phyloP scores from a whole-genome alignment of 108 stramenopile species.

The Nitzschia putrida region DNA sequence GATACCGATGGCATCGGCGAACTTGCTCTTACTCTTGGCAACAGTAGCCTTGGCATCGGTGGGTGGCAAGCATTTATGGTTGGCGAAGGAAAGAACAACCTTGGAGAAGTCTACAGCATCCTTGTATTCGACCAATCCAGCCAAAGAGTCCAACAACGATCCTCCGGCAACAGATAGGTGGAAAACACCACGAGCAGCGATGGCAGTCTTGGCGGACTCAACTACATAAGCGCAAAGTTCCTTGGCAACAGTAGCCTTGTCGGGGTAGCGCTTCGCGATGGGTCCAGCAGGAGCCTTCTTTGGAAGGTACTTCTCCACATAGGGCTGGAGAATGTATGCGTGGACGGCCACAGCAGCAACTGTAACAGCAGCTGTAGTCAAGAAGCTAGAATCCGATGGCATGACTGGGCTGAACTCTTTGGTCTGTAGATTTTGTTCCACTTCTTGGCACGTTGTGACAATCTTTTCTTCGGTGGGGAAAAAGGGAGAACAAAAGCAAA shows the following conservation, averaged over 20 bases:
- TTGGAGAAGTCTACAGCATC: conserved; percentile 42
- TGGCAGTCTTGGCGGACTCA: conserved; percentile 6
- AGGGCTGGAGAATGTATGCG: too few relatives aligned
- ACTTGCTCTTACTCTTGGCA: conserved; percentile 51
- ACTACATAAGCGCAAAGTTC: conserved; percentile 25
- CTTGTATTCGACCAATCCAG: conserved; percentile 24
- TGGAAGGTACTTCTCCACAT: too few relatives aligned
- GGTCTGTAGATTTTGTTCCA: too few relatives aligned
- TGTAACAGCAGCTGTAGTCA: too few relatives aligned
- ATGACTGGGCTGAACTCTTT: too few relatives aligned
- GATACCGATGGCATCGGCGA: conserved; percentile 24
- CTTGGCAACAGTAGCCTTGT: conserved; percentile 12
- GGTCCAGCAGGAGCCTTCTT: not conserved
- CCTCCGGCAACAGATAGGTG: conserved; percentile 68
- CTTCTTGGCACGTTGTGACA: too few relatives aligned
- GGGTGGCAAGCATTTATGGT: conserved; percentile 60
- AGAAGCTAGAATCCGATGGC: too few relatives aligned
- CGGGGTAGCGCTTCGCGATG: not conserved
- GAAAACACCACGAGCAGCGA: conserved; percentile 39
- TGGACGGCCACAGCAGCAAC: too few relatives aligned
- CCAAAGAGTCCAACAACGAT: conserved; percentile 41
- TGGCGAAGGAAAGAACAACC: conserved; percentile 58
- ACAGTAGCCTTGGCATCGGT: conserved; percentile 45
- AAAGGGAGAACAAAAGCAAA: too few relatives aligned
- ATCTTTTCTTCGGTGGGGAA: too few relatives aligned